Evolutionary conservation across 1,284 basidiomycete species (phyloP).

Genomic region (Apiotrichum veenhuisii): DNA sequence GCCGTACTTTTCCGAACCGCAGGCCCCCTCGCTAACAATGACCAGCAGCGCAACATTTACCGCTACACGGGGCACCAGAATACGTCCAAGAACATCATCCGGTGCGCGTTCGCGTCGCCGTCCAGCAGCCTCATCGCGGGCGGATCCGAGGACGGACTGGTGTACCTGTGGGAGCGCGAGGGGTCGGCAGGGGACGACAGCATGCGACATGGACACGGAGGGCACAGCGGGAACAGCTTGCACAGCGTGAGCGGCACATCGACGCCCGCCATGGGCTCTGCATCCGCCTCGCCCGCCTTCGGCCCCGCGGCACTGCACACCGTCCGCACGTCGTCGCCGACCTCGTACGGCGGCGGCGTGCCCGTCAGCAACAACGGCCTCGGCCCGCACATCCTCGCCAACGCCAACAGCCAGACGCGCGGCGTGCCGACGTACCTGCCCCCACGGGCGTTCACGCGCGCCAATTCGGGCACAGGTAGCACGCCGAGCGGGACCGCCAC

Average conservation of each 20-base stretch:
- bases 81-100: constrained; percentile 54
- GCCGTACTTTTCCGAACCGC: no score
- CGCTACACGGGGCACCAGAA: constrained; percentile 55
- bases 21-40: no score
- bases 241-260: background rate
- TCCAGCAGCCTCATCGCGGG: constrained; percentile 45
- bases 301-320: constrained; percentile 5
- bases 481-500: constrained; percentile 9
- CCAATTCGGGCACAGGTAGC: constrained; percentile 1
- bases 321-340: background rate
- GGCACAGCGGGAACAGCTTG: background rate
- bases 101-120: constrained; percentile 49
- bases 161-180: constrained; percentile 46
- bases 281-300: background rate
- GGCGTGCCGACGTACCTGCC: constrained; percentile 34
- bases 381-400: background rate
- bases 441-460: constrained; percentile 17
- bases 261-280: no score
- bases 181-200: constrained; percentile 9
- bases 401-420: background rate
- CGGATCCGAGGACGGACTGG: constrained; percentile 50
- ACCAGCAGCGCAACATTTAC: constrained; percentile 49
- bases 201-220: no score
- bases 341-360: background rate
- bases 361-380: background rate